Percentiles rank a stretch among this genome's conserved stretches.
phyloP scores from a whole-genome alignment of 2,329 filamentous ascomycete species.

The Dactylellina drechsleri region DNA sequence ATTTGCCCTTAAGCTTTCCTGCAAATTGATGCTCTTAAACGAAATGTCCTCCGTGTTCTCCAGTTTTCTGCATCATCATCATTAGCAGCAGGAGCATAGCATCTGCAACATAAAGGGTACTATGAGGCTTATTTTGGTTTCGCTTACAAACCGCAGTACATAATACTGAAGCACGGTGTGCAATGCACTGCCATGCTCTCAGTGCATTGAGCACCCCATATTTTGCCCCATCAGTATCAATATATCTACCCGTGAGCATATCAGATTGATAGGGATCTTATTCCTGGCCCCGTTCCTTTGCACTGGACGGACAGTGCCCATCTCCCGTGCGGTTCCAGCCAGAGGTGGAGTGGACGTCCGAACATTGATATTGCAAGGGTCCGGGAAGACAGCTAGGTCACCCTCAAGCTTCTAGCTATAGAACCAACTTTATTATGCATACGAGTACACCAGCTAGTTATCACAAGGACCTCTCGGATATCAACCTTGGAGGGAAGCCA shows the following conservation, averaged over 20 bases:
- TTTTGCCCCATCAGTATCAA: slow-evolving; percentile 21
- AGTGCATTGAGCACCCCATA: slow-evolving; percentile 18
- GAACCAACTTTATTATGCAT: slow-evolving; percentile 42
- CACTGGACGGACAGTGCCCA: slow-evolving; percentile 37
- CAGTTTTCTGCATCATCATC: slow-evolving; percentile 40
- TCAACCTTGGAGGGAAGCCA: background rate
- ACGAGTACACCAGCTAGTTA: slow-evolving; percentile 17
- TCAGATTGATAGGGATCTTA: slow-evolving; percentile 23
- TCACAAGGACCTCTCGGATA: slow-evolving; percentile 36
- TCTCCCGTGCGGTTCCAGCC: slow-evolving; percentile 48
- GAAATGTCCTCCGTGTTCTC: slow-evolving; percentile 27
- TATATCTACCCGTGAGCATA: slow-evolving; percentile 10
- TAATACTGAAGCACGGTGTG: slow-evolving; percentile 31
- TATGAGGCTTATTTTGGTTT: slow-evolving; percentile 36
- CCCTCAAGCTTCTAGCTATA: slow-evolving; percentile 38
- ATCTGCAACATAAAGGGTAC: slow-evolving; percentile 47
- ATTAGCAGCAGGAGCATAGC: too few species aligned
- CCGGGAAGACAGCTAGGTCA: slow-evolving; percentile 25
- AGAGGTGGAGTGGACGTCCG: slow-evolving; percentile 13
- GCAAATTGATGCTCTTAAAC: slow-evolving; percentile 35
- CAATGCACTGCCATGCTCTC: slow-evolving; percentile 52
- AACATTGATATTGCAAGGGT: slow-evolving; percentile 22
- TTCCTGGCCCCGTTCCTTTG: slow-evolving; percentile 44
- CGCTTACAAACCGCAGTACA: slow-evolving; percentile 53
- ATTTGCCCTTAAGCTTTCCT: slow-evolving; percentile 31